A percentile compares a stretch with the other conserved stretches of the same genome.
Conservation (phyloP, 192 early-diverging fungal species). For the Coemansia sp. region DNA sequence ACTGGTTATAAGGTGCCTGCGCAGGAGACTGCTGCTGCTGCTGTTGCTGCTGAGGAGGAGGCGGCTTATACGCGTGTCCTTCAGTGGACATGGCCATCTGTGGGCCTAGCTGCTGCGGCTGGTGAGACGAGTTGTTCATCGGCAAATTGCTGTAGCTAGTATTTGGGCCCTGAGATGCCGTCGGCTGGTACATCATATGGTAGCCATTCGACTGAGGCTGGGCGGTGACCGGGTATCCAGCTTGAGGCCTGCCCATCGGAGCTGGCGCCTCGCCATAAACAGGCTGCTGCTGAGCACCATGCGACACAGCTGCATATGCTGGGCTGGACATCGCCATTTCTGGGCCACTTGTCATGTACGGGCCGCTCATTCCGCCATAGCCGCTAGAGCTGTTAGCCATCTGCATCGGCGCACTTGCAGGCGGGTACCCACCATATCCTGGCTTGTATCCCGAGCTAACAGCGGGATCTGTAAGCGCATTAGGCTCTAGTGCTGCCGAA, state of each 20-base stretch:
- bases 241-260: slow-evolving; percentile 8
- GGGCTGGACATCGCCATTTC: slow-evolving; percentile 14
- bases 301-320: slow-evolving; percentile 17
- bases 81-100: slow-evolving; percentile 2
- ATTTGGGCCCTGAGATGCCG: slow-evolving; percentile 21
- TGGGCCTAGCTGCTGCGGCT: slow-evolving; percentile 18
- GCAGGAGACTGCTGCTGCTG: slow-evolving; percentile 18
- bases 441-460: slow-evolving; percentile 26
- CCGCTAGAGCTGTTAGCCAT: slow-evolving; percentile 5
- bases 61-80: slow-evolving; percentile 6
- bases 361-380: slow-evolving; percentile 10
- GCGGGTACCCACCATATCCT: slow-evolving; percentile 36
- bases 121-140: slow-evolving; percentile 11
- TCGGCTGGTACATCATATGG: slow-evolving; percentile 20
- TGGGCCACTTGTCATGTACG: slow-evolving; percentile 5
- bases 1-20: slow-evolving; percentile 11
- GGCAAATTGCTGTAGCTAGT: slow-evolving; percentile 11
- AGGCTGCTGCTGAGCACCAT: slow-evolving; percentile 14
- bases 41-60: slow-evolving; percentile 9
- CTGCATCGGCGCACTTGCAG: slow-evolving; percentile 27
- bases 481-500: slow-evolving; percentile 21
- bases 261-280: slow-evolving; percentile 21
- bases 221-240: slow-evolving; percentile 12
- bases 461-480: slow-evolving; percentile 8
- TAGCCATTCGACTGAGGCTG: slow-evolving; percentile 22